Conservation (phyloP, 108 stramenopile genomes). For the Parmales sp. region DNA sequence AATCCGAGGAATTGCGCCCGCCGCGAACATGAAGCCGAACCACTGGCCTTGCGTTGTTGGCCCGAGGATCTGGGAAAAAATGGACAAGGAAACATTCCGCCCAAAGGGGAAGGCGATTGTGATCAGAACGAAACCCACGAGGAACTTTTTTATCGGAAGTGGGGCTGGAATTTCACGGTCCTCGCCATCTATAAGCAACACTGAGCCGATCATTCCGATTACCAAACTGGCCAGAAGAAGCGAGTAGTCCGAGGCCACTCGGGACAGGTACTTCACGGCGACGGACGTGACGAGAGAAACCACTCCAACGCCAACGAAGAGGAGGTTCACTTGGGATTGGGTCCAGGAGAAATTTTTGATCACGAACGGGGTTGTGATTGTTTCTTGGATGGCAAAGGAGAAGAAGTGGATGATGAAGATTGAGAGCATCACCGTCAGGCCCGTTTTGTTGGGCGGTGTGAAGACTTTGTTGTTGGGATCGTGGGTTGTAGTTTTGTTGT, state of each 20-base stretch:
- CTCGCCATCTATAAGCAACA: slow-evolving; percentile 25
- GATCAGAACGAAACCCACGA: slow-evolving; percentile 29
- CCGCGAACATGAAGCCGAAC: slow-evolving; percentile 14
- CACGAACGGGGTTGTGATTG: slow-evolving; percentile 32
- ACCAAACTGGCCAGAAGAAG: slow-evolving; percentile 28
- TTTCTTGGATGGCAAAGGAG: slow-evolving; percentile 38
- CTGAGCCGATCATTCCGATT: slow-evolving; percentile 23
- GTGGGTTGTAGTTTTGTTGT: background rate
- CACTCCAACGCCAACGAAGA: slow-evolving; percentile 26
- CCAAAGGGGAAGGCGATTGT: slow-evolving; percentile 38
- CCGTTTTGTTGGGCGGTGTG: slow-evolving; percentile 21
- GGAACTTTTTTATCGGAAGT: slow-evolving; percentile 23
- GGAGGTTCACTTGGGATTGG: slow-evolving; percentile 18
- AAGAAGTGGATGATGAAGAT: slow-evolving; percentile 33
- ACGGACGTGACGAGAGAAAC: slow-evolving; percentile 27
- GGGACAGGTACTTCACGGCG: slow-evolving; percentile 17
- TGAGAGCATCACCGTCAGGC: slow-evolving; percentile 24
- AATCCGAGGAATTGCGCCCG: slow-evolving; percentile 9
- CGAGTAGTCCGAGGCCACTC: slow-evolving; percentile 17
- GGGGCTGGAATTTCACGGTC: background rate
- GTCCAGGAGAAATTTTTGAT: slow-evolving; percentile 17
- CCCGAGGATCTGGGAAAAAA: slow-evolving; percentile 33
- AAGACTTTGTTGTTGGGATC: background rate
- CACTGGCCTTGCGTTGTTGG: slow-evolving; percentile 27
- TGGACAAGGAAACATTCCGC: slow-evolving; percentile 23